Evolutionary conservation across 805 yeast species (phyloP).

Genomic region (Zygoascus biomembranicola): DNA sequence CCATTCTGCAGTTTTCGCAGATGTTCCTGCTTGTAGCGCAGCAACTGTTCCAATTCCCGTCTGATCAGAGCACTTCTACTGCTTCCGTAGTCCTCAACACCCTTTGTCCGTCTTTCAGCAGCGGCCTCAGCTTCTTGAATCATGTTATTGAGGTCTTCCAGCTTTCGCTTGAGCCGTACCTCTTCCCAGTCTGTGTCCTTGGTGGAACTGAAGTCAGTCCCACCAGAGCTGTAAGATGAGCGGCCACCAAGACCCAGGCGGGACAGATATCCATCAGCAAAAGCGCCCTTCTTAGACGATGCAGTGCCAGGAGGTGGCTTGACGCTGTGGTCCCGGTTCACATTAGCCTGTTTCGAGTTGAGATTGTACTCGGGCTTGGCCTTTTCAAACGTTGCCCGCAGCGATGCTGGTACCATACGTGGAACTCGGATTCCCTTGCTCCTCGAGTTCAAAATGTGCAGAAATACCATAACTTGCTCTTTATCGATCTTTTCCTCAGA

Average conservation of each 20-base stretch:
- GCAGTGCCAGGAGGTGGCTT: slow-evolving; percentile 9
- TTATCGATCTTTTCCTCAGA: slow-evolving; percentile 81
- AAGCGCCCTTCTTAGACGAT: slow-evolving; percentile 21
- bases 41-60: slow-evolving; percentile 72
- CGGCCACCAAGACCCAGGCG: slow-evolving; percentile 44
- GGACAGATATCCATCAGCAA: slow-evolving; percentile 42
- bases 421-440: slow-evolving; percentile 81
- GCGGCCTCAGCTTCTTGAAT: slow-evolving; percentile 49
- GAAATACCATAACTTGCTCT: slow-evolving; percentile 82
- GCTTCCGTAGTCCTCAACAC: slow-evolving; percentile 25
- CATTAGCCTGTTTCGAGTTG: slow-evolving; percentile 42
- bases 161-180: slow-evolving; percentile 70
- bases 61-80: slow-evolving; percentile 33
- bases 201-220: slow-evolving; percentile 64
- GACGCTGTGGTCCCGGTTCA: slow-evolving; percentile 13
- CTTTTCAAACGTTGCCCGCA: slow-evolving; percentile 86
- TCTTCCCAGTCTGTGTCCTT: slow-evolving; percentile 79
- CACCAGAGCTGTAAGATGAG: slow-evolving; percentile 32
- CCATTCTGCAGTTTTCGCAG: slow-evolving; percentile 34
- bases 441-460: slow-evolving; percentile 87
- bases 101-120: slow-evolving; percentile 32
- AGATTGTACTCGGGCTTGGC: slow-evolving; percentile 59
- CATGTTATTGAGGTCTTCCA: slow-evolving; percentile 64
- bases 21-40: slow-evolving; percentile 66
- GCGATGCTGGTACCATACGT: slow-evolving; percentile 84